Evolutionary conservation across 2,329 filamentous ascomycete species (phyloP), one percentile per base, ranked within the genome.

Genomic region (Fonsecaea nubica): DNA sequence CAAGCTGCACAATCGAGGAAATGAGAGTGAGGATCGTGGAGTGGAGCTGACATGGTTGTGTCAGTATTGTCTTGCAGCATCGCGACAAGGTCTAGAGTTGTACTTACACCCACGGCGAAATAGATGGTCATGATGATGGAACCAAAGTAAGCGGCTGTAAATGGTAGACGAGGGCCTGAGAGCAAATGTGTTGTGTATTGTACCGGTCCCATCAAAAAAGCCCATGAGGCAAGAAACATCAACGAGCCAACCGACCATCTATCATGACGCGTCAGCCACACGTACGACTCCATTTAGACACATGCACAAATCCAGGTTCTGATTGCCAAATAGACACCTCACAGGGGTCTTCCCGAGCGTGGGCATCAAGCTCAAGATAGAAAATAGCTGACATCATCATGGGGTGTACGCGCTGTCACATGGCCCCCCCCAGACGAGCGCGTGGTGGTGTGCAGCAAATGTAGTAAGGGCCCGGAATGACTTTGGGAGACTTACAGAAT

Each of bases 181-280:
- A 93, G 81, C 71, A 98, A 86, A 80, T 99, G 95, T 74, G 89
- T 89, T 68, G 89, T 79, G 79, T 98, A 99, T 73, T 88, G 85
- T 81, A 89, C 84, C 40, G 92, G 93, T 63, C 95, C 95, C 92
- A 97, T 96, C 81, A 98, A 87, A 72, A 94, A 92, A 32, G 92
- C 93, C 86, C 95, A 99, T 73, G 93, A 97, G 73, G 88, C 87
- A 74, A 98, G 85, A 83, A 98, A 98, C 72, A 99, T 85, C 57
- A 91, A 77, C 57, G 94, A 97, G 63, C 93, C 95, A 77, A 97
- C 89, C 58, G 94, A 92, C 95, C 95, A 99, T 83, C 95, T 98
- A 79, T 77, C 75, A 73, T 72, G 74, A 72, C 62, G 60, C 53
- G 71, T 72, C 66, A 72, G 71, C 64, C 62, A 64, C 42, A 66